Conservation (phyloP, 2,329 filamentous ascomycete species). For the Colletotrichum melonis region DNA sequence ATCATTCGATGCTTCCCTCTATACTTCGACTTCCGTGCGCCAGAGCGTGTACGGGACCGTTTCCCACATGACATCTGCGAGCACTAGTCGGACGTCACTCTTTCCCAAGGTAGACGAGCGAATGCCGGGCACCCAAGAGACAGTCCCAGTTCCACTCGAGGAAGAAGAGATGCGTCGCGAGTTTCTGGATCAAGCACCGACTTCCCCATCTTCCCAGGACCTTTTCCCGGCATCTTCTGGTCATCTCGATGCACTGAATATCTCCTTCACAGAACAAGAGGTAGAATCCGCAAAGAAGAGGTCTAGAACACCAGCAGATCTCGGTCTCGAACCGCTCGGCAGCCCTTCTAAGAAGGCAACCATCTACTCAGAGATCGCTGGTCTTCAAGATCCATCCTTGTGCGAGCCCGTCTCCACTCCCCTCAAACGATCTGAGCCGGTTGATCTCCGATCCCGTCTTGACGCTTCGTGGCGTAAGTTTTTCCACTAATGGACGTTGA, state of each 20-base stretch:
- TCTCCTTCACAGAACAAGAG: slow-evolving; percentile 17
- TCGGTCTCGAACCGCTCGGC: neutral
- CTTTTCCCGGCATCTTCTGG: slow-evolving; percentile 16
- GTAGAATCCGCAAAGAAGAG: neutral
- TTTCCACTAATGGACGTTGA: too few species aligned
- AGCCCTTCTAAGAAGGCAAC: neutral
- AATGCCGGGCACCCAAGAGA: slow-evolving; percentile 11
- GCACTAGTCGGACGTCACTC: slow-evolving; percentile 14
- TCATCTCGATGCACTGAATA: slow-evolving; percentile 9
- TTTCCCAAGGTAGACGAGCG: neutral
- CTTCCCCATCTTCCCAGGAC: slow-evolving; percentile 9
- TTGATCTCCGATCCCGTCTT: slow-evolving; percentile 16
- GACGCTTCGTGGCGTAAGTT: slow-evolving; percentile 17
- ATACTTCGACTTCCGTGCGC: neutral
- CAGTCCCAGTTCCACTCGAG: neutral
- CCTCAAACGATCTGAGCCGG: slow-evolving; percentile 4
- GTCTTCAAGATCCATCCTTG: neutral
- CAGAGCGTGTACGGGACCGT: neutral
- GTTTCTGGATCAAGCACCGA: neutral
- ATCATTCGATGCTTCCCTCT: neutral
- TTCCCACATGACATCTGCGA: slow-evolving; percentile 1
- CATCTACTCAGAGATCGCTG: neutral
- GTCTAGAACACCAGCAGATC: neutral
- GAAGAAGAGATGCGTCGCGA: neutral
- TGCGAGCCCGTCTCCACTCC: neutral